Evolutionary conservation across 495 filamentous ascomycete genomes (phyloP).

Genomic region (Aspergillus asperescens): DNA sequence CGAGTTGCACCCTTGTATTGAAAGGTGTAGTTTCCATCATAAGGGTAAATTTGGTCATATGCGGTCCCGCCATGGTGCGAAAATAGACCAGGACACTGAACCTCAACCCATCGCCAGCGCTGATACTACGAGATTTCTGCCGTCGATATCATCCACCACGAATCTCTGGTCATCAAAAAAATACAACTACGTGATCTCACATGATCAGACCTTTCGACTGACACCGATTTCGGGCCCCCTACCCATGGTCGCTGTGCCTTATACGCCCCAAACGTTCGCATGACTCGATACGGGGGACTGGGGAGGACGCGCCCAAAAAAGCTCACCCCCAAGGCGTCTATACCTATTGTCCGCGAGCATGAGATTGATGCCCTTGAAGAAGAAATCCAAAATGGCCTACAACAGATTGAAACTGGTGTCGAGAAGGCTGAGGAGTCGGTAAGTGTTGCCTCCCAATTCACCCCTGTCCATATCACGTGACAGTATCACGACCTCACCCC

Average conservation of each 20-base stretch:
- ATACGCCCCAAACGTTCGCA: slow-evolving; percentile 56
- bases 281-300: slow-evolving; percentile 58
- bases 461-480: slow-evolving; percentile 52
- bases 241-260: slow-evolving; percentile 43
- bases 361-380: slow-evolving; percentile 77
- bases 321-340: slow-evolving; percentile 78
- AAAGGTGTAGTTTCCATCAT: too few species aligned
- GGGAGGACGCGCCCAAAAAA: slow-evolving; percentile 75
- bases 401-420: slow-evolving; percentile 88
- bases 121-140: slow-evolving; percentile 38
- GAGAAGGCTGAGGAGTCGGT: slow-evolving; percentile 96
- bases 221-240: slow-evolving; percentile 40
- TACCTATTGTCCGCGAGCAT: slow-evolving; percentile 80
- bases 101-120: slow-evolving; percentile 58
- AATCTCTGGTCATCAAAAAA: slow-evolving; percentile 50
- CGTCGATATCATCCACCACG: slow-evolving; percentile 55
- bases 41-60: too few species aligned
- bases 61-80: too few species aligned
- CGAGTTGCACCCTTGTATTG: too few species aligned
- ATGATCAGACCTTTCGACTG: slow-evolving; percentile 46
- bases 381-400: slow-evolving; percentile 59
- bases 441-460: slow-evolving; percentile 49
- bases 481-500: slow-evolving; percentile 28
- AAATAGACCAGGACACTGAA: slow-evolving; percentile 35
- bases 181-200: slow-evolving; percentile 49